Evolutionary conservation across 176 grass and related monocot species (phyloP), one percentile per base, ranked within the genome.

Genomic region (Tuctoria greenei): DNA sequence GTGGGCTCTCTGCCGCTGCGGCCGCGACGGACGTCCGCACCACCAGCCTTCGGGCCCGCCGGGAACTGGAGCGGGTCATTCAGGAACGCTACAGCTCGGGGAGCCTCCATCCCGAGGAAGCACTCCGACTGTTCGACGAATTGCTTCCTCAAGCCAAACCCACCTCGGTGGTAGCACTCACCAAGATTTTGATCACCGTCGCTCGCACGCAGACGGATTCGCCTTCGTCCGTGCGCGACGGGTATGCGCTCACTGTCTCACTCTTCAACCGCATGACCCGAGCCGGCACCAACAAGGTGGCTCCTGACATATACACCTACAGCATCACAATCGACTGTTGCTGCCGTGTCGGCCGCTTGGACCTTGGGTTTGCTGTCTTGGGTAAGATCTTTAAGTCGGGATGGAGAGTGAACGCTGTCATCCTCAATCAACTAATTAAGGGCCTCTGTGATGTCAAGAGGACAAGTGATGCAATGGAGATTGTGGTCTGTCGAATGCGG

Each of bases 181-280:
- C 12, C 16, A 1, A 8, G 17, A 27, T 71, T 4, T 46, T 71
- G 5, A 26, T 12, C 0, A 12, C 1, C 10, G 39, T 67, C 13
- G 13, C 65, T 43, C 65, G 65, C 65, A 21, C 40, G 11, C 4
- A 0, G 0, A 31, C 31, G 31, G 31, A 2, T 31, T 7, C 39
- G 2, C 26, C 23, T 6, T 8, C 65, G 12, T 16, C 51, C 20
- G n/a, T 55, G 20, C 51, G 51, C n/a, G 18, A 55, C 8, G 51
- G 51, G 7, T 20, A 12, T 4, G 13, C 5, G 3, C 44, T 35
- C 7, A 1, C 12, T 4, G 6, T 50, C 15, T 46, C 67, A 15
- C 67, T 70, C 44, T 70, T 70, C 67, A 70, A 50, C 16, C 45
- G 44, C 42, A 70, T 70, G 67, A 25, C 27, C 44, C 25, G 45